A percentile compares a stretch with the other conserved stretches of the same genome.
These are phyloP conservation scores for Phylloporus arenicola DNA, from an alignment of 768 basidiomycete species.

Conservation along the genomic window DNA sequence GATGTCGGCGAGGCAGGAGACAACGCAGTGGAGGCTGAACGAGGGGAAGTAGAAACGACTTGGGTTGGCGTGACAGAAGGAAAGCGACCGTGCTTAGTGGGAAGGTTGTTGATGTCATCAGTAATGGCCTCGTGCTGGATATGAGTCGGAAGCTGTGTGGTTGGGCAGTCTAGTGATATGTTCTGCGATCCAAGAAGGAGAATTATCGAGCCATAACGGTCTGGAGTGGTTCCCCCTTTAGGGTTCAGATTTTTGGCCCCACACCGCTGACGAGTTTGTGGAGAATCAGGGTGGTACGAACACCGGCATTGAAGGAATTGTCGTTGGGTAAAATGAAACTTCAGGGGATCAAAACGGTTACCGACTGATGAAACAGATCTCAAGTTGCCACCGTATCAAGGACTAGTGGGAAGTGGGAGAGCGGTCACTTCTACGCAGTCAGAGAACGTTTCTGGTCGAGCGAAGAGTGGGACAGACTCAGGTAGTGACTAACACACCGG, in stretches of 20 bases:
- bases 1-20: constrained; percentile 11
- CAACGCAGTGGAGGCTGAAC: constrained; percentile 8
- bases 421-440: background rate
- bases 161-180: too few species aligned
- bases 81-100: too few species aligned
- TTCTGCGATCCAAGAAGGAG: too few species aligned
- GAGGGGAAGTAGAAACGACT: constrained; percentile 10
- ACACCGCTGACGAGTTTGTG: background rate
- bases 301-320: background rate
- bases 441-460: too few species aligned
- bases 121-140: constrained; percentile 4
- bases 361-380: background rate
- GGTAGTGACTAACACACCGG: too few species aligned
- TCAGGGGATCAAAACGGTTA: background rate
- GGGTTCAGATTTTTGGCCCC: too few species aligned
- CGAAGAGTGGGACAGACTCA: too few species aligned
- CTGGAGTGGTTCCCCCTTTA: too few species aligned
- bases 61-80: constrained; percentile 12
- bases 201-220: too few species aligned
- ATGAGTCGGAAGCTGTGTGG: too few species aligned
- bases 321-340: background rate
- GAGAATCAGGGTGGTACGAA: background rate
- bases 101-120: constrained; percentile 20
- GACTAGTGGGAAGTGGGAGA: background rate
- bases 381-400: background rate